Base-by-base conservation (phyloP, 805 yeast species). In the Kluyveromyces nonfermentans region DNA sequence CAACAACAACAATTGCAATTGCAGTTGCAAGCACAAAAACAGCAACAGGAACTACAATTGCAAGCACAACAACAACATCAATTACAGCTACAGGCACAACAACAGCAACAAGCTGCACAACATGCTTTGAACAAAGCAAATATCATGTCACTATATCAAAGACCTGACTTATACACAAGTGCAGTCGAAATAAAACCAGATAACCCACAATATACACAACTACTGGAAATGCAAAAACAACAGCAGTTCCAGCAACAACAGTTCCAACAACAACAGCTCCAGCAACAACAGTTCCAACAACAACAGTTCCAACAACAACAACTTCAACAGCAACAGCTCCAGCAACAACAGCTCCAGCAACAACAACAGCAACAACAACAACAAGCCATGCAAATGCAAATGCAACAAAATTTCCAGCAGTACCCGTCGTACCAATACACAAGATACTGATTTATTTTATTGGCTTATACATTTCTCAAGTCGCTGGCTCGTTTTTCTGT, bases 191-290 rank as follows among this genome's bases (percentile, higher is more conserved):
- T 60, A 14, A 54, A 44, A 7, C 55, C 53, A 14, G 48, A 50
- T 7, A 52, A 58, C 21, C 66, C 63, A 10, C 63, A 59, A 25
- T 60, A 55, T 38, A 51, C 52, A 22, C 62, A 59, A 43, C 34
- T 54, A 7, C 33, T 47, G 37, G 63, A 44, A 35, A 56, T 36
- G 37, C 68, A 45, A 40, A 62, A 37, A 28, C 63, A 35, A 40
- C 64, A 37, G 32, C 52, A 42, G 28, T 48, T 40, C 32, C 48
- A 40, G 43, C 44, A 36, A 45, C 48, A 43, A 28, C 47, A 41
- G 19, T 40, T 25, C 10, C 52, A 48, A 38, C 49, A 41, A 17
- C 43, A 36, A 16, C 42, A 38, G 9, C 45, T 20, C 16, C 52
- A 41, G 35, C 53, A 44, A 21, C 53, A 25, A 25, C 61, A 33